Conservation (phyloP, 2,329 filamentous ascomycete genomes). For the Zymoseptoria ardabiliae region DNA sequence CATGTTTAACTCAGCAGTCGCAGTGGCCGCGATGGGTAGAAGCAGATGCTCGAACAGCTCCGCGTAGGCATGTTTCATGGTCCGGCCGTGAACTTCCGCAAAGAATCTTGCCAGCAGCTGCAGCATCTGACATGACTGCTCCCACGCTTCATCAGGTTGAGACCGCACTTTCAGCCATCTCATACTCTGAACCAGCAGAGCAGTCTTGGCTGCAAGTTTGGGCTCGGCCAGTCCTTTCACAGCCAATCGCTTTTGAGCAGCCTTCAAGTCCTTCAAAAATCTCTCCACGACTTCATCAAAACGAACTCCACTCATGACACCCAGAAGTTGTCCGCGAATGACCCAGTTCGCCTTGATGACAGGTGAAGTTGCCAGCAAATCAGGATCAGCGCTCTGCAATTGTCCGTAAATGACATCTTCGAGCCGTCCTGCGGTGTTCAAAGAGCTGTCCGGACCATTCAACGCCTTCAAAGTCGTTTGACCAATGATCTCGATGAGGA, state of each 20-base stretch:
- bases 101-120: conserved; percentile 75
- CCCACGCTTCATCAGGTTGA: conserved; percentile 67
- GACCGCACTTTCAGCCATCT: conserved; percentile 75
- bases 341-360: conserved; percentile 92
- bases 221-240: conserved; percentile 60
- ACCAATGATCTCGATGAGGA: conserved; percentile 86
- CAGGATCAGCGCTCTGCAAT: conserved; percentile 77
- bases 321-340: conserved; percentile 83
- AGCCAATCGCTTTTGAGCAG: conserved; percentile 66
- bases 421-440: conserved; percentile 87
- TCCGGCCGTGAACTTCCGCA: conserved; percentile 74
- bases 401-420: conserved; percentile 97
- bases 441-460: conserved; percentile 43
- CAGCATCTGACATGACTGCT: conserved; percentile 83
- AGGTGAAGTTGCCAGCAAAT: conserved; percentile 68
- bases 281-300: conserved; percentile 76
- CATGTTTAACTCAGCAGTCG: conserved; percentile 67
- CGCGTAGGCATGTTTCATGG: conserved; percentile 90
- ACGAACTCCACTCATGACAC: conserved; percentile 92
- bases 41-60: conserved; percentile 82
- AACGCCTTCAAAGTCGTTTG: conserved; percentile 79
- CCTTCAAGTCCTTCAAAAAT: conserved; percentile 74
- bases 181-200: conserved; percentile 85
- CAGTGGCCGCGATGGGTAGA: conserved; percentile 76
- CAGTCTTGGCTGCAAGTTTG: conserved; percentile 72